Evolutionary conservation across 2,329 filamentous ascomycete species (phyloP).

Genomic region (Trichoderma arundinaceum): DNA sequence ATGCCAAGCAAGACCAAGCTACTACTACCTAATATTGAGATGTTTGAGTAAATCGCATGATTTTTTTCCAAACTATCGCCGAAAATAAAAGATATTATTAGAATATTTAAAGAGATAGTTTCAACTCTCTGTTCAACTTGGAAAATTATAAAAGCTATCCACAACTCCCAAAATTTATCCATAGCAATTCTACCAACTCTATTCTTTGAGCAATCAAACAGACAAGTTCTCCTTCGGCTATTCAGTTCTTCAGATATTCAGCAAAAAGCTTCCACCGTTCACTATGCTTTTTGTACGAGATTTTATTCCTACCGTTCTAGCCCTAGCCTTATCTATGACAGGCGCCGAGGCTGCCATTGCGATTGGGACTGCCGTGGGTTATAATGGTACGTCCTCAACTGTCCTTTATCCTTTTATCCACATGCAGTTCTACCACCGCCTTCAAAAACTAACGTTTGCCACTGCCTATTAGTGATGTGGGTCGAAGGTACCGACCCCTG

Average conservation of each 20-base stretch:
- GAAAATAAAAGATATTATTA: not conserved
- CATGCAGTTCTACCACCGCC: not conserved
- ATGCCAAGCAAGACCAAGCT: not conserved
- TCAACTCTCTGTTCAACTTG: not conserved
- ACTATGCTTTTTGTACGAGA: not conserved
- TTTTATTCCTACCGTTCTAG: not conserved
- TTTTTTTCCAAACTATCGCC: no score
- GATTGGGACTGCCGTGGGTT: not conserved
- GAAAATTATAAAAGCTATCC: not conserved
- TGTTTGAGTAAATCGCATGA: not conserved
- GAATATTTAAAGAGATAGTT: not conserved
- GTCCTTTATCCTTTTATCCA: not conserved
- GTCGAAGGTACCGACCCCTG: constrained; percentile 1
- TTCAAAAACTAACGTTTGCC: no score
- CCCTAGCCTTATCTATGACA: not conserved
- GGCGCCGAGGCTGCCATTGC: not conserved
- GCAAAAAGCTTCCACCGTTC: not conserved
- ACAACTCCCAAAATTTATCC: not conserved
- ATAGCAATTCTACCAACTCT: not conserved
- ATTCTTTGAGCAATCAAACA: not conserved
- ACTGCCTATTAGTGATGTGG: constrained; percentile 19
- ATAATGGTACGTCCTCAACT: not conserved
- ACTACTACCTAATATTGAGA: no score
- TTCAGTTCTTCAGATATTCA: no score
- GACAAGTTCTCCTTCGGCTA: not conserved